A percentile compares a stretch with the other conserved stretches of the same genome.
Evolutionary conservation across 768 basidiomycete species (phyloP).

Genomic region (Coprinopsis marcescibilis): DNA sequence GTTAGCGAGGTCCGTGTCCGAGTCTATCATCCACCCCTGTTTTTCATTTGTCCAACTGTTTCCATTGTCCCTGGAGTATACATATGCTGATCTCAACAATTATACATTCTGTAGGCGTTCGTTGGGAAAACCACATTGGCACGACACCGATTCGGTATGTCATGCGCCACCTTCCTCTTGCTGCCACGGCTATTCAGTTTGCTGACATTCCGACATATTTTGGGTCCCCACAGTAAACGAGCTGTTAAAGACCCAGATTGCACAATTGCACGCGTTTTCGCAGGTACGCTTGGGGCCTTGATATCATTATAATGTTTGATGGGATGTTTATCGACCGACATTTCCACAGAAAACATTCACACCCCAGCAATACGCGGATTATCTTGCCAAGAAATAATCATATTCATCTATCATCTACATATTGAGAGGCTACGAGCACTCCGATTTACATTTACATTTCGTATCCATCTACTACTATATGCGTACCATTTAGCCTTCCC

Average conservation of each 20-base stretch:
- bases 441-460: too few species aligned
- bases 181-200: too few species aligned
- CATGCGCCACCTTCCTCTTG: too few species aligned
- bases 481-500: too few species aligned
- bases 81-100: too few species aligned
- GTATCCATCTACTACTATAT: too few species aligned
- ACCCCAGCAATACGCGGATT: constrained; percentile 21
- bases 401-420: too few species aligned
- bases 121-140: constrained; percentile 78
- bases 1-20: constrained; percentile 59
- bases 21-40: too few species aligned
- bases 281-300: constrained; percentile 45
- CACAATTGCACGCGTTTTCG: constrained; percentile 83
- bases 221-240: constrained; percentile 60
- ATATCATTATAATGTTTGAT: background rate
- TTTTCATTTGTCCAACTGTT: too few species aligned
- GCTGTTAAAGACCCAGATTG: constrained; percentile 64
- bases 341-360: constrained; percentile 17
- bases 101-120: constrained; percentile 50
- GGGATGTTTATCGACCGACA: background rate
- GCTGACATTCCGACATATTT: background rate
- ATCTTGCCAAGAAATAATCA: too few species aligned
- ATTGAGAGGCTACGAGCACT: too few species aligned
- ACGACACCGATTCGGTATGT: constrained; percentile 63
- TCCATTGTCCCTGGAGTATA: too few species aligned